A percentile compares a stretch with the other conserved stretches of the same genome.
These are phyloP conservation scores for Agarophyton chilense DNA, from an alignment of 23 red algal species.

Conservation along the genomic window DNA sequence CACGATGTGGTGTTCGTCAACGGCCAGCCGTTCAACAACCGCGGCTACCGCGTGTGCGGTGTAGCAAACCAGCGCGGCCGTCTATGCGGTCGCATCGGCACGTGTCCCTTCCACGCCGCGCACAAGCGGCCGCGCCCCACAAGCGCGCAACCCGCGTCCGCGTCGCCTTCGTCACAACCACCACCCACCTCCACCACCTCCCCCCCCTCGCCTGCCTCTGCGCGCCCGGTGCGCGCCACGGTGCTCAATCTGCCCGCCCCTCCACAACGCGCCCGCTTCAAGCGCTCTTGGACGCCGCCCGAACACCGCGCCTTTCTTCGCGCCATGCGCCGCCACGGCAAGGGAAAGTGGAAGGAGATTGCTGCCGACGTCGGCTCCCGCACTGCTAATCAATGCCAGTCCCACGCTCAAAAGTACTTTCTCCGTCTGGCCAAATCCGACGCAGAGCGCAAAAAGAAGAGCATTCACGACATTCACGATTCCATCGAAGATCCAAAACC, in stretches of 20 bases:
- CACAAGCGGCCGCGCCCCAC: constrained; percentile 26
- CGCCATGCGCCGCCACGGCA: constrained; percentile 71
- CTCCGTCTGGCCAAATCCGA: constrained; percentile 58
- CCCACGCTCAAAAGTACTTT: constrained; percentile 98
- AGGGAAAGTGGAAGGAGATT: constrained; percentile 97
- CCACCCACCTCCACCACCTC: no score
- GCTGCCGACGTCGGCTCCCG: constrained; percentile 85
- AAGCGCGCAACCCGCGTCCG: not conserved
- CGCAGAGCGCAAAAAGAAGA: constrained; percentile 61
- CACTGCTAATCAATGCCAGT: constrained; percentile 90
- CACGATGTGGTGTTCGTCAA: constrained; percentile 61
- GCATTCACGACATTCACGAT: constrained; percentile 73
- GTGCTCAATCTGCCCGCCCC: constrained; percentile 27
- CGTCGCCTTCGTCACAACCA: no score
- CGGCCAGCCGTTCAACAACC: constrained; percentile 80
- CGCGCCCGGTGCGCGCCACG: no score
- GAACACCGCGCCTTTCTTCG: constrained; percentile 88
- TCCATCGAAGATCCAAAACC: not conserved
- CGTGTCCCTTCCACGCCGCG: constrained; percentile 88
- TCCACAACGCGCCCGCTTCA: constrained; percentile 73
- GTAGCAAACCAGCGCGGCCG: constrained; percentile 79
- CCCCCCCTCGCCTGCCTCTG: no score
- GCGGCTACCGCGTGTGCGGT: constrained; percentile 91
- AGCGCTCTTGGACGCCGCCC: constrained; percentile 84
- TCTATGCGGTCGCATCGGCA: constrained; percentile 88